Base-by-base conservation (phyloP, 169 alveolate genomes). In the Cryptosporidium muris region DNA sequence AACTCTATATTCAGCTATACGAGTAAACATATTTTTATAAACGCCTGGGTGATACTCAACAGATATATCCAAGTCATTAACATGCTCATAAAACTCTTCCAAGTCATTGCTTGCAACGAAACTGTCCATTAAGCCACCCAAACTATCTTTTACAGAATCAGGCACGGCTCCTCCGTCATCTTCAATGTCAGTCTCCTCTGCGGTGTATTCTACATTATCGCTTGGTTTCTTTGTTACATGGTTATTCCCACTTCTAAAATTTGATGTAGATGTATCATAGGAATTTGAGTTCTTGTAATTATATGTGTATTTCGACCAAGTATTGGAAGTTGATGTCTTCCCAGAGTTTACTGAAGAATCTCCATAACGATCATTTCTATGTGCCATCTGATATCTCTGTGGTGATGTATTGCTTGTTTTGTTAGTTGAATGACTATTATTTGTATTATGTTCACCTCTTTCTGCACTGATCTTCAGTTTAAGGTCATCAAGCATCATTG, bases 401-500 rank as follows among this genome's bases (percentile, higher is more conserved):
- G 37, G 48, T 16, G 82, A 37, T 4, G 49, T 14, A 14, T 58
- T 60, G 51, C 40, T 64, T 42, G 60, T 11, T 47, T 64, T 64
- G 14, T 25, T 2, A 6, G 66, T 14, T 3, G 65, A 34, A 8
- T 12, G 37, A 2, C 62, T 60, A 14, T 14, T 14, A 38, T n/a
- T 47, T 4, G 25, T 40, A 7, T 11, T 56, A 5, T 5, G 7
- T 53, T 74, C 82, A 6, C 82, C 82, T 58, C 82, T 66, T 58
- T 74, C 82, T 2, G 82, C 82, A 74, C 54, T 74, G 34, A 74
- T 74, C 62, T 74, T 74, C 2, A 62, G 49, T 42, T 74, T 74
- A 45, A 74, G 82, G 53, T 74, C 82, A 47, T 74, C 82, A 34
- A 74, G 82, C 82, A 74, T 74, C 82, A 74, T 74, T 8, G 82